Evolutionary conservation across 2,329 filamentous ascomycete species (phyloP).

Genomic region (Fusarium begoniae): DNA sequence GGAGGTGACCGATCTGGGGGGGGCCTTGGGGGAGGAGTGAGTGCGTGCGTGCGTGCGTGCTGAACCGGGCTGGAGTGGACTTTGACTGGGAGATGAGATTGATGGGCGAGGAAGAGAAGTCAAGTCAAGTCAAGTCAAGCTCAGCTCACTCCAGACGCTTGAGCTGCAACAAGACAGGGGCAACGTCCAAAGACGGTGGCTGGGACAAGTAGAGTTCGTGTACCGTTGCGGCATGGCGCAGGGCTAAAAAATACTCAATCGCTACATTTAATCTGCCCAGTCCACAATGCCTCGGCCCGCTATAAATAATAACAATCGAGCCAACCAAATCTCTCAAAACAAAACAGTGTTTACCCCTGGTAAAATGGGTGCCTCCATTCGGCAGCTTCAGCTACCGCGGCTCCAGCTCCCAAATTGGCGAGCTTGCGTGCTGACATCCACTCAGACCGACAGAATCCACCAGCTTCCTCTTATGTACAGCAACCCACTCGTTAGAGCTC

Average conservation of each 20-base stretch:
- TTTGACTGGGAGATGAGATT: slow-evolving; percentile 33
- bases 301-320: slow-evolving; percentile 12
- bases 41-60: neutral
- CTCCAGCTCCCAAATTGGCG: slow-evolving; percentile 27
- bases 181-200: slow-evolving; percentile 22
- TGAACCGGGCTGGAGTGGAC: slow-evolving; percentile 1
- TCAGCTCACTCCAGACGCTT: slow-evolving; percentile 30
- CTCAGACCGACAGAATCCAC: neutral
- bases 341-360: slow-evolving; percentile 30
- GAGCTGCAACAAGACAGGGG: slow-evolving; percentile 32
- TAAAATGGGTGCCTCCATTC: slow-evolving; percentile 20
- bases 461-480: slow-evolving; percentile 28
- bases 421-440: slow-evolving; percentile 23
- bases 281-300: slow-evolving; percentile 31
- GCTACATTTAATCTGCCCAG: slow-evolving; percentile 8
- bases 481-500: neutral
- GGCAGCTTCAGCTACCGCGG: slow-evolving; percentile 28
- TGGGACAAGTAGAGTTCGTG: slow-evolving; percentile 24
- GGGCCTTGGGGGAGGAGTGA: slow-evolving; percentile 5
- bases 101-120: neutral
- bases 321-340: slow-evolving; percentile 12
- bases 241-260: neutral
- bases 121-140: slow-evolving; percentile 6
- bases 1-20: slow-evolving; percentile 16
- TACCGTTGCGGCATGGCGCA: neutral